Evolutionary conservation across 257 asterid species (phyloP).

Genomic region (Nicotiana obtusifolia): DNA sequence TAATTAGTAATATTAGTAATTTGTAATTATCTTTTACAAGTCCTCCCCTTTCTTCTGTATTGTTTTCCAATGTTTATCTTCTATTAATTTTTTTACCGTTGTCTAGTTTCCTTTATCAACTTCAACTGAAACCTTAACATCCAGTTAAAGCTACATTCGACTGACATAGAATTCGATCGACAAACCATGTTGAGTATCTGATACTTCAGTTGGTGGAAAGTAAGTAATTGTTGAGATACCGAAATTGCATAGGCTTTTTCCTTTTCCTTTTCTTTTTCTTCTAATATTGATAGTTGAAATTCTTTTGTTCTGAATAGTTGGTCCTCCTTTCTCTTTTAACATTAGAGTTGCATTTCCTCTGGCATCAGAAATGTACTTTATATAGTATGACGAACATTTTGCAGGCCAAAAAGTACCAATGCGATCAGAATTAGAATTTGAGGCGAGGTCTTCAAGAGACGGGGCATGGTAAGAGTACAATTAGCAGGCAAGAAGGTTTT

Average conservation of each 20-base stretch:
- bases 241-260: neutral
- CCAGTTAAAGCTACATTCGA: neutral
- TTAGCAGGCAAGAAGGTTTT: slow-evolving; percentile 2
- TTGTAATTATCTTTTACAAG: no score
- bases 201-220: neutral
- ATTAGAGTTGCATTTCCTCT: neutral
- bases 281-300: neutral
- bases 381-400: neutral
- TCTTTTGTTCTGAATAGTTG: neutral
- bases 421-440: slow-evolving; percentile 57
- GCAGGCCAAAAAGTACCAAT: slow-evolving; percentile 48
- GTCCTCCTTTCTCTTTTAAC: neutral
- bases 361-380: neutral
- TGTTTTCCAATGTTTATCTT: no score
- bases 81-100: no score
- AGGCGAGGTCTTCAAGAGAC: slow-evolving; percentile 75
- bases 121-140: neutral
- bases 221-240: neutral
- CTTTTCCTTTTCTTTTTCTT: neutral
- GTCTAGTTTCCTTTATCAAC: no score
- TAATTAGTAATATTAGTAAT: neutral
- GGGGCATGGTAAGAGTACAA: slow-evolving; percentile 71
- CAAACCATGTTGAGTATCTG: neutral
- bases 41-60: no score
- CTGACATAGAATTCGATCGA: neutral